These are phyloP conservation scores for Zygoascus meyerae DNA, from an alignment of 1,139 yeast species.

Conservation along the genomic window DNA sequence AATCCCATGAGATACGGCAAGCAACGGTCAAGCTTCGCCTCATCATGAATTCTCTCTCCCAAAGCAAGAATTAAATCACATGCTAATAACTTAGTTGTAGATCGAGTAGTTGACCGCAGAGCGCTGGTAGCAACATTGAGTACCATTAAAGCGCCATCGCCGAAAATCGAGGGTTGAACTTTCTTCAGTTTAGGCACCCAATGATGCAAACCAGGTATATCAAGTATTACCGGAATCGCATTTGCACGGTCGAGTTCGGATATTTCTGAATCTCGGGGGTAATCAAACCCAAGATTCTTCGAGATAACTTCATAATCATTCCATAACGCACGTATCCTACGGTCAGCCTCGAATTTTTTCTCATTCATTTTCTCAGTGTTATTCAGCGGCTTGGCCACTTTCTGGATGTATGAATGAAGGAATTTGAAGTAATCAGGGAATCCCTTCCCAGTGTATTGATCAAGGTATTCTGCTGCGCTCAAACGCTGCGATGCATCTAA, in stretches of 20 bases:
- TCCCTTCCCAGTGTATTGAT: slow-evolving; percentile 41
- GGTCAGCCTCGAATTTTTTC: slow-evolving; percentile 44
- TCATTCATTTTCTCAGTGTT: slow-evolving; percentile 6
- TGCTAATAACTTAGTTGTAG: slow-evolving; percentile 60
- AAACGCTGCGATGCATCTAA: slow-evolving; percentile 57
- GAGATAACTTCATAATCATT: slow-evolving; percentile 51
- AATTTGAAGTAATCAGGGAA: slow-evolving; percentile 72
- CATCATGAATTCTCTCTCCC: slow-evolving; percentile 73
- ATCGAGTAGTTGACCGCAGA: slow-evolving; percentile 57
- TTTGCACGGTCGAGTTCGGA: slow-evolving; percentile 9
- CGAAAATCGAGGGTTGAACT: slow-evolving; percentile 25
- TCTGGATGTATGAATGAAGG: slow-evolving; percentile 59
- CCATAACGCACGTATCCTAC: slow-evolving; percentile 53
- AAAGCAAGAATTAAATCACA: slow-evolving; percentile 72
- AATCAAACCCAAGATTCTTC: slow-evolving; percentile 41
- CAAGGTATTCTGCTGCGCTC: slow-evolving; percentile 50
- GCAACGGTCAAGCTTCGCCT: slow-evolving; percentile 77
- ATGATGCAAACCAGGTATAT: slow-evolving; percentile 43
- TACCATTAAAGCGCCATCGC: slow-evolving; percentile 55
- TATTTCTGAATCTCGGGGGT: slow-evolving; percentile 25
- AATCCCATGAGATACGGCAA: slow-evolving; percentile 67
- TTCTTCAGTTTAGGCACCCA: slow-evolving; percentile 23
- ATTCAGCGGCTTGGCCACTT: slow-evolving; percentile 33
- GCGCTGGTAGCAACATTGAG: slow-evolving; percentile 60
- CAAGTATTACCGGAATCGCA: slow-evolving; percentile 40